These are phyloP conservation scores for Solanum gandarillasii DNA, from an alignment of 257 asterid genomes.

Conservation along the genomic window DNA sequence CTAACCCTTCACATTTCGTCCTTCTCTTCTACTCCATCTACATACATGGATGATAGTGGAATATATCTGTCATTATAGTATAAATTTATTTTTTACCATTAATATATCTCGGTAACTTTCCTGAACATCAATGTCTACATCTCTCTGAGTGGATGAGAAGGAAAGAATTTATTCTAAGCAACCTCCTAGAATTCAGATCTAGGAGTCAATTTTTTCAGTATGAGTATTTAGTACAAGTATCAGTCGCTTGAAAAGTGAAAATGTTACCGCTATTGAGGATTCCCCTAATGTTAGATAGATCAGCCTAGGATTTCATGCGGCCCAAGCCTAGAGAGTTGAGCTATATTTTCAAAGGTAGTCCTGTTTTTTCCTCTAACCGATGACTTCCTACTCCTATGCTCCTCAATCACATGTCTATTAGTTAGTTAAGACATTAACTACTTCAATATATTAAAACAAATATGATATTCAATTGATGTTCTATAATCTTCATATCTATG, in stretches of 20 bases:
- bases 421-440: neutral
- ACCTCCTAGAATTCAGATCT: neutral
- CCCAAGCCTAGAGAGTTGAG: too few relatives aligned
- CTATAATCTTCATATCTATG: neutral
- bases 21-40: neutral
- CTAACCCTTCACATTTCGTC: neutral
- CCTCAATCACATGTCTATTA: neutral
- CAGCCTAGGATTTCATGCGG: neutral
- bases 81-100: neutral
- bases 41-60: neutral
- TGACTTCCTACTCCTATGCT: neutral
- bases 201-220: neutral
- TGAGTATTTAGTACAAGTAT: neutral
- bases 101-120: too few relatives aligned
- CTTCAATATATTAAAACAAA: neutral
- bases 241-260: conserved; percentile 2
- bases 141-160: neutral
- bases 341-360: neutral
- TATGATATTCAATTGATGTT: neutral
- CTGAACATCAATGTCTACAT: neutral
- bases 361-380: neutral
- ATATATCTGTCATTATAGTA: neutral
- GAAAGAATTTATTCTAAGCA: neutral
- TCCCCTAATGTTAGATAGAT: neutral
- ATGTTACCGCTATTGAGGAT: conserved; percentile 5